phyloP scores from a whole-genome alignment of 164 flowering plant species.

The Akebia trifoliata region DNA sequence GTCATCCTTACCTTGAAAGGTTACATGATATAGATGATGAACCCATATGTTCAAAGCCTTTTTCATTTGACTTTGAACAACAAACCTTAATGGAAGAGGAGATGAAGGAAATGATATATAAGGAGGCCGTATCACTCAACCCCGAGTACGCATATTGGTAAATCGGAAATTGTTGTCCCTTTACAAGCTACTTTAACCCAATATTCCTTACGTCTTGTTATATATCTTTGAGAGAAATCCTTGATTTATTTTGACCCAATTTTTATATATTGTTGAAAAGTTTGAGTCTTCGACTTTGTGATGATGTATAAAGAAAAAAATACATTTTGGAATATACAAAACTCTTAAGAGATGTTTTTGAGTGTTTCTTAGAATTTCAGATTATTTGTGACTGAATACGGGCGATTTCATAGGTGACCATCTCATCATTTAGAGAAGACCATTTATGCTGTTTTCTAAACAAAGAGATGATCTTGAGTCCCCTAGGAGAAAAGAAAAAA shows the following conservation, averaged over 20 bases:
- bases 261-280: background rate
- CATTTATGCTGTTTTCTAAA: too few species aligned
- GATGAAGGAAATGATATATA: slow-evolving; percentile 85
- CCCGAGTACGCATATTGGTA: slow-evolving; percentile 46
- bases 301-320: too few species aligned
- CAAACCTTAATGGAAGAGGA: slow-evolving; percentile 65
- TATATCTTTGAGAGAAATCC: background rate
- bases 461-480: too few species aligned
- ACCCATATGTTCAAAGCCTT: slow-evolving; percentile 65
- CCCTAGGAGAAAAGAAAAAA: too few species aligned
- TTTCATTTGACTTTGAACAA: slow-evolving; percentile 84
- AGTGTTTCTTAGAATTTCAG: too few species aligned
- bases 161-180: background rate
- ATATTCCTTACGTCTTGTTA: background rate
- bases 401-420: too few species aligned
- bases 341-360: too few species aligned
- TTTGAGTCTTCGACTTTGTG: background rate
- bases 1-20: slow-evolving; percentile 84
- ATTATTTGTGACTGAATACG: too few species aligned
- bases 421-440: too few species aligned
- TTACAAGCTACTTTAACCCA: background rate
- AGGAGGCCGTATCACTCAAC: slow-evolving; percentile 68
- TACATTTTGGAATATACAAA: too few species aligned
- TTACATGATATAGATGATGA: slow-evolving; percentile 81
- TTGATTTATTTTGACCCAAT: background rate